Conservation (phyloP, 2,329 filamentous ascomycete genomes). For the Sporothrix pseudoabietina region DNA sequence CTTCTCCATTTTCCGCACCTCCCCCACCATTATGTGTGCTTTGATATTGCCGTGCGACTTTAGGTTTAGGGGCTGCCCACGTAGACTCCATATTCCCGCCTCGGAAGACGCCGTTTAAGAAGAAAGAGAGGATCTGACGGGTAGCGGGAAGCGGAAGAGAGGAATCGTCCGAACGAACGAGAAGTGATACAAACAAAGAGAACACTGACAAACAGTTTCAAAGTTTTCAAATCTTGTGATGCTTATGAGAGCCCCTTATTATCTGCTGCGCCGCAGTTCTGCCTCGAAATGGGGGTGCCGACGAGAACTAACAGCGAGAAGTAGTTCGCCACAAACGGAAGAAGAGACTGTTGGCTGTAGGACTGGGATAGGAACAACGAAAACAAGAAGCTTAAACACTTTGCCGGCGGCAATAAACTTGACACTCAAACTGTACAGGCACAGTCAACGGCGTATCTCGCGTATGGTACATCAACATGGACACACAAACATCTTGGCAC, state of each 20-base stretch:
- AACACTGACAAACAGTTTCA: neutral
- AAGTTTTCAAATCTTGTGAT: conserved; percentile 15
- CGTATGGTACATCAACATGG: neutral
- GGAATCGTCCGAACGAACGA: neutral
- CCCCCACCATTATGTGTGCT: neutral
- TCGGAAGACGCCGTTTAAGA: conserved; percentile 17
- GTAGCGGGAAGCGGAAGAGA: neutral
- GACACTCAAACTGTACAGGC: neutral
- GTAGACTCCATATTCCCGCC: neutral
- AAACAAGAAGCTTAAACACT: neutral
- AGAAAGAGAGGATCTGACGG: neutral
- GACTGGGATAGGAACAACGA: neutral
- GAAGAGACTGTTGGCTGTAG: neutral
- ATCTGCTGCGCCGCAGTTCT: conserved; percentile 13
- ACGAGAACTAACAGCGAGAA: neutral
- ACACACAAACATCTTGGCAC: neutral
- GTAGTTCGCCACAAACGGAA: neutral
- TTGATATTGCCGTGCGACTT: neutral
- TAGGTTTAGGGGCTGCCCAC: neutral
- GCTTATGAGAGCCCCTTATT: conserved; percentile 2
- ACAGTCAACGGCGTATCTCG: neutral
- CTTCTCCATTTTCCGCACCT: neutral
- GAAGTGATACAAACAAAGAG: neutral
- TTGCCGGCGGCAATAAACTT: neutral
- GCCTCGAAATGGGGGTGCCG: neutral